Evolutionary conservation across 352 stramenopile species (phyloP), one percentile per base, ranked within the genome.

Genomic region (Thalassiosira livingstoniorum): DNA sequence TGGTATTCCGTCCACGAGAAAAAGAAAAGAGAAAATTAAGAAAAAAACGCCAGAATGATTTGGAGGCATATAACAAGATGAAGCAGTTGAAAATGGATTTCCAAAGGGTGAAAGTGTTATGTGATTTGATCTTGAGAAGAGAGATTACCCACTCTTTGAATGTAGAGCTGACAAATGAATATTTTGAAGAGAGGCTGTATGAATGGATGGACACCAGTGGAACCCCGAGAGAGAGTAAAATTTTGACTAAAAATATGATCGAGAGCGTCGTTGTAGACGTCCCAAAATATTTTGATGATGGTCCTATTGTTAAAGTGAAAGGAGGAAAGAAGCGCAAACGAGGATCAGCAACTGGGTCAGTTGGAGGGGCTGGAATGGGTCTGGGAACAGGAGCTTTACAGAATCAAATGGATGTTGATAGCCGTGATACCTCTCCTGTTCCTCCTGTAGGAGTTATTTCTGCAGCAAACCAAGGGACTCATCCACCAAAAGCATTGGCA

Each of bases 1-100:
- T 97, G 62, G 97, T 99, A n/a, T 99, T 99, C 86, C 96, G 97
- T 21, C 97, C 97, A 25, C 94, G 97, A 42, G 96, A 99, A 82
- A 99, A 99, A 87, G 95, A 98, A 87, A 97, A 97, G 21, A 98
- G 98, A 89, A 98, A 98, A 83, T 87, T 99, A 5, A 92, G 97
- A 7, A 98, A 98, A 79, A 97, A 98, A 75, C 94, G 96, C 66
- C 81, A 98, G 84, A 98, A 99, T 87, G 97, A 99, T 90, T 91
- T 98, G 72, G 96, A 98, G 75, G 96, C 95, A 4, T 98, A 97
- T 86, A 93, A 94, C 25, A 98, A 98, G 85, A 86, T 99, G 75
- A 93, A 97, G 80, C 94, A 97, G 74, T 85, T 99, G 29, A 93
- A 95, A 55, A 85, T 94, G 25, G 97, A 98, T 85, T 98, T 98